Percentiles rank a stretch among this genome's conserved stretches.
phyloP scores from a whole-genome alignment of 1,284 basidiomycete genomes.

The Fistulinella staudtii region DNA sequence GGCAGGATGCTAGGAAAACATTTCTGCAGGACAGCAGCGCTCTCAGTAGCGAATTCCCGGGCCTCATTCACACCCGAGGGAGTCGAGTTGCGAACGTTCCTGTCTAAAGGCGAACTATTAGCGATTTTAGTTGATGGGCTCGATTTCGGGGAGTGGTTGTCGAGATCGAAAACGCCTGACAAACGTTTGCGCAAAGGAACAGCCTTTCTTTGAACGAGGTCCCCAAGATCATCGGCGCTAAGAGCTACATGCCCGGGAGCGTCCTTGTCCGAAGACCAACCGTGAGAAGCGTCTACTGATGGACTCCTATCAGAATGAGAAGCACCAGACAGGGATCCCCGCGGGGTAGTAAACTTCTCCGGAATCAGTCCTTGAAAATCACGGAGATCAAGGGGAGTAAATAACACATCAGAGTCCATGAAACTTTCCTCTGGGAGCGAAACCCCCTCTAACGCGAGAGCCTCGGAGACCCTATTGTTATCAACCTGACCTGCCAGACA shows the following conservation, averaged over 20 bases:
- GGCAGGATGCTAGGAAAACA: too few relatives aligned
- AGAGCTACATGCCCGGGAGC: not conserved
- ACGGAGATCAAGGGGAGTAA: not conserved
- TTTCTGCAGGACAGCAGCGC: not conserved
- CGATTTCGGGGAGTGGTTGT: not conserved
- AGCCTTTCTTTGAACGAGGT: not conserved
- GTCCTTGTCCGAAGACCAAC: not conserved
- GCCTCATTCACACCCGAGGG: not conserved
- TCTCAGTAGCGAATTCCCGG: not conserved
- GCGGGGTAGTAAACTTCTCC: conserved; percentile 1
- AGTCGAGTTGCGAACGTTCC: not conserved
- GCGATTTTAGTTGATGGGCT: not conserved
- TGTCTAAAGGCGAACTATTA: not conserved
- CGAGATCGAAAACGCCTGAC: not conserved
- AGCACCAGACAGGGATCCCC: not conserved
- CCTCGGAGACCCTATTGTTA: not conserved
- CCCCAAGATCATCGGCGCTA: not conserved
- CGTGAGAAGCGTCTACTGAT: conserved; percentile 1
- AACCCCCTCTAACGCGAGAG: not conserved
- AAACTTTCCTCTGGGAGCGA: not conserved
- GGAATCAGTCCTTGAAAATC: not conserved
- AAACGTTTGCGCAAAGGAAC: conserved; percentile 1
- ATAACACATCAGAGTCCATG: not conserved
- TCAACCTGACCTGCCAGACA: not conserved
- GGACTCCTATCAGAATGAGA: not conserved